phyloP scores from a whole-genome alignment of 169 alveolate genomes.

The Eimeria maxima region DNA sequence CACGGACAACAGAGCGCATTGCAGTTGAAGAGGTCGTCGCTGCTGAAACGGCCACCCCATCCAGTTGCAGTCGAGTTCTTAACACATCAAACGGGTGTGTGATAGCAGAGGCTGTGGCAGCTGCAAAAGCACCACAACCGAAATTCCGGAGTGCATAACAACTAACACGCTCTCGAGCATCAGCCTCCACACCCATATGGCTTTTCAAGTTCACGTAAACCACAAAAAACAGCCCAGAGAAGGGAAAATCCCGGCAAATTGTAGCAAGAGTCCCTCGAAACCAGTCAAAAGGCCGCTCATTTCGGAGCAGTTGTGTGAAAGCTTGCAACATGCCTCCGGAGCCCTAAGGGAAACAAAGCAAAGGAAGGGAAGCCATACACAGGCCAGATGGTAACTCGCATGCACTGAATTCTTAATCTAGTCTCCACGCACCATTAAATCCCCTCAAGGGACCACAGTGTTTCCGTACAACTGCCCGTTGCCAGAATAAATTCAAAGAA shows the following conservation, averaged over 20 bases:
- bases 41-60: slow-evolving; percentile 70
- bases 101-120: slow-evolving; percentile 82
- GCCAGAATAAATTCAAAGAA: not conserved
- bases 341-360: slow-evolving; percentile 1
- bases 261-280: slow-evolving; percentile 82
- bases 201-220: slow-evolving; percentile 62
- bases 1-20: not conserved
- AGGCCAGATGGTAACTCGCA: not conserved
- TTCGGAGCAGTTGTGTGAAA: slow-evolving; percentile 36
- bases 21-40: not conserved
- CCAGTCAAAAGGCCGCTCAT: slow-evolving; percentile 79
- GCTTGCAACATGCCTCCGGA: slow-evolving; percentile 52
- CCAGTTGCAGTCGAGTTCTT: slow-evolving; percentile 84
- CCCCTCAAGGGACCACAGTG: not conserved
- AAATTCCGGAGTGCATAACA: slow-evolving; percentile 78
- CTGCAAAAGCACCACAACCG: slow-evolving; percentile 85
- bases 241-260: slow-evolving; percentile 84
- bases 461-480: not conserved
- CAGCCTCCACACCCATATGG: slow-evolving; percentile 53
- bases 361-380: not conserved
- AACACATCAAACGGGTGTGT: slow-evolving; percentile 87
- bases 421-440: not conserved
- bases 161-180: slow-evolving; percentile 28
- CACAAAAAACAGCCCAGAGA: slow-evolving; percentile 71
- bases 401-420: not conserved